Conservation (phyloP, 2,329 filamentous ascomycete genomes). For the Alternaria ethzedia region DNA sequence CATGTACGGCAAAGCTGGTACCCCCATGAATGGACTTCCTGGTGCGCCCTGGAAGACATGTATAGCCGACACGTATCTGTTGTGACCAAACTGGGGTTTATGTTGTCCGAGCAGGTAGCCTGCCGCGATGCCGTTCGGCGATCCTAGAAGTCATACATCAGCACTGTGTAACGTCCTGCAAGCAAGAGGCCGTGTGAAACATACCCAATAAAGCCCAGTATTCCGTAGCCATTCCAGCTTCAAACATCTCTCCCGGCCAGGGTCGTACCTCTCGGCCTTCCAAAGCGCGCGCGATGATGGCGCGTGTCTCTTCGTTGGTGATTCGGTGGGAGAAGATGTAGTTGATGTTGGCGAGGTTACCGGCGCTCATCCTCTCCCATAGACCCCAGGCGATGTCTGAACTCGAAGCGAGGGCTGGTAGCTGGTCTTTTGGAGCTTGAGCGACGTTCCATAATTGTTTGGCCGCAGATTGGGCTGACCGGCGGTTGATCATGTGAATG, state of each 20-base stretch:
- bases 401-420: constrained; percentile 7
- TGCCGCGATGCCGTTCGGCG: constrained; percentile 9
- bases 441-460: not conserved
- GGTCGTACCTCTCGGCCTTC: not conserved
- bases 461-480: not conserved
- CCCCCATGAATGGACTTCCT: not conserved
- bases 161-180: not conserved
- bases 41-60: constrained; percentile 2
- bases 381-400: constrained; percentile 18
- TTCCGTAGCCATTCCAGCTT: not conserved
- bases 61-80: constrained; percentile 8
- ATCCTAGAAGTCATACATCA: constrained; percentile 1
- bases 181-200: not conserved
- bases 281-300: not conserved
- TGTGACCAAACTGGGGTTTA: constrained; percentile 15
- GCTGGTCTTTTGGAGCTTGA: not conserved
- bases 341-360: constrained; percentile 5
- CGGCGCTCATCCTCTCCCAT: constrained; percentile 6
- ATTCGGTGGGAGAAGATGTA: constrained; percentile 10
- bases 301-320: constrained; percentile 2
- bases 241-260: not conserved
- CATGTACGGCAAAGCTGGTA: not conserved
- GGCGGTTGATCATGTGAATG: not conserved
- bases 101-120: constrained; percentile 17
- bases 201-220: not conserved